Evolutionary conservation across 2,329 filamentous ascomycete species (phyloP).

Genomic region (Microsporum canis): DNA sequence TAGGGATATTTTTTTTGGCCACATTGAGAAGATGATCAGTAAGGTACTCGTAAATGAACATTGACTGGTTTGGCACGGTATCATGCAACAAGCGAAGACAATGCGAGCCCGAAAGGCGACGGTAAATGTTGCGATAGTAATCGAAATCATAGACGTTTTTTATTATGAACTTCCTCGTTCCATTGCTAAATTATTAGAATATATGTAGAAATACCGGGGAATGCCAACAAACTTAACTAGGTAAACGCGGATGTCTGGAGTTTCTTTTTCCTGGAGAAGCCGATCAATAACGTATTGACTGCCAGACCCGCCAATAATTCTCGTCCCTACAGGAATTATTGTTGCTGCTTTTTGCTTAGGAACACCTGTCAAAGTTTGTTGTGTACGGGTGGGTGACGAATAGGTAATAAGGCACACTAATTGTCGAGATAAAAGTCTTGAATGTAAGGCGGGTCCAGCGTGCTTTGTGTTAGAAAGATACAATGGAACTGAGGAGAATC

Average conservation of each 20-base stretch:
- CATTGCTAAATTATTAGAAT: constrained; percentile 3
- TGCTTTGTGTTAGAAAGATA: not conserved
- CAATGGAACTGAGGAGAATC: not conserved
- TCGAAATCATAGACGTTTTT: constrained; percentile 13
- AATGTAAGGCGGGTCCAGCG: not conserved
- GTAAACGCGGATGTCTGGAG: constrained; percentile 1
- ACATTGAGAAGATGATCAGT: constrained; percentile 35
- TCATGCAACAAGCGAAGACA: constrained; percentile 28
- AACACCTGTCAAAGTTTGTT: not conserved
- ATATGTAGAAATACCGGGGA: not conserved
- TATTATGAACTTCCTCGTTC: constrained; percentile 12
- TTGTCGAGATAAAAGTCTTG: not conserved
- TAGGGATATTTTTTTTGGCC: constrained; percentile 31
- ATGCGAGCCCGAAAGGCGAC: constrained; percentile 4
- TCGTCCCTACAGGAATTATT: not conserved
- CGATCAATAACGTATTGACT: constrained; percentile 23
- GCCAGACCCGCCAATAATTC: not conserved
- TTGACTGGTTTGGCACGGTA: constrained; percentile 34
- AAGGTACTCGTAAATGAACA: constrained; percentile 39
- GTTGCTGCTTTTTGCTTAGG: not conserved
- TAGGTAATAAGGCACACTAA: not conserved
- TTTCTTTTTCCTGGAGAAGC: constrained; percentile 4
- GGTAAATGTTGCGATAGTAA: constrained; percentile 6
- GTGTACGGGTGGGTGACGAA: not conserved
- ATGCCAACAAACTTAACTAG: constrained; percentile 2